Evolutionary conservation across 2,329 filamentous ascomycete species (phyloP).

Genomic region (Calycina marina): DNA sequence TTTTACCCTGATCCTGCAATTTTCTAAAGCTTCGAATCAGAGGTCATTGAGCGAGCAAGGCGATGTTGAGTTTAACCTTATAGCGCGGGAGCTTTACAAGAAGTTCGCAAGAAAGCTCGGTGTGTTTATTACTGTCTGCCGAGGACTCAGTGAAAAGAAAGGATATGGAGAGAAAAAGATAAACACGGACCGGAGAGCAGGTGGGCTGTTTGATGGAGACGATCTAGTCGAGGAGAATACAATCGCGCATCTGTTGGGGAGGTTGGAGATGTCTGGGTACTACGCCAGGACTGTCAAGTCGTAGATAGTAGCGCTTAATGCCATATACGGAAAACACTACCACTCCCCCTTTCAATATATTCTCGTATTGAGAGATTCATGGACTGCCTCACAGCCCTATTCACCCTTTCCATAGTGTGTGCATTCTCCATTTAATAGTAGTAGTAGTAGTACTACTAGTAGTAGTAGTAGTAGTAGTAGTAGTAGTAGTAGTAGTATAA

Average conservation of each 20-base stretch:
- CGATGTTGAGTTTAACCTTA: slow-evolving; percentile 23
- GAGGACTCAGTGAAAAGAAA: slow-evolving; percentile 49
- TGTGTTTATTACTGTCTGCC: slow-evolving; percentile 61
- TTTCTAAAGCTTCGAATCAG: slow-evolving; percentile 39
- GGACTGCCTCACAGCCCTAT: too few species aligned
- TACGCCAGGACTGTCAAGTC: slow-evolving; percentile 28
- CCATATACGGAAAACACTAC: too few species aligned
- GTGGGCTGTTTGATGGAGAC: slow-evolving; percentile 24
- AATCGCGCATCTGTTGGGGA: slow-evolving; percentile 52
- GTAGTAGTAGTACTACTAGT: too few species aligned
- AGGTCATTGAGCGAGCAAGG: slow-evolving; percentile 24
- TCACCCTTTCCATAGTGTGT: too few species aligned
- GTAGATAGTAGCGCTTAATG: too few species aligned
- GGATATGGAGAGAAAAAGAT: slow-evolving; percentile 20
- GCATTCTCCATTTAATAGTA: too few species aligned
- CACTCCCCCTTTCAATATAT: too few species aligned
- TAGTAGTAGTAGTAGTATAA: too few species aligned
- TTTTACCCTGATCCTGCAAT: slow-evolving; percentile 56
- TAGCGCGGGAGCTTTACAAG: slow-evolving; percentile 40
- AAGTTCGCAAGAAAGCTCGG: slow-evolving; percentile 57
- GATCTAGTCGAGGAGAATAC: slow-evolving; percentile 36
- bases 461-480: too few species aligned
- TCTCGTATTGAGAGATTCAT: too few species aligned
- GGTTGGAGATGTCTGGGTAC: slow-evolving; percentile 57
- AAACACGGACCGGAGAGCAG: slow-evolving; percentile 11